Conservation (phyloP, 352 stramenopile genomes). For the Peronospora farinosa region DNA sequence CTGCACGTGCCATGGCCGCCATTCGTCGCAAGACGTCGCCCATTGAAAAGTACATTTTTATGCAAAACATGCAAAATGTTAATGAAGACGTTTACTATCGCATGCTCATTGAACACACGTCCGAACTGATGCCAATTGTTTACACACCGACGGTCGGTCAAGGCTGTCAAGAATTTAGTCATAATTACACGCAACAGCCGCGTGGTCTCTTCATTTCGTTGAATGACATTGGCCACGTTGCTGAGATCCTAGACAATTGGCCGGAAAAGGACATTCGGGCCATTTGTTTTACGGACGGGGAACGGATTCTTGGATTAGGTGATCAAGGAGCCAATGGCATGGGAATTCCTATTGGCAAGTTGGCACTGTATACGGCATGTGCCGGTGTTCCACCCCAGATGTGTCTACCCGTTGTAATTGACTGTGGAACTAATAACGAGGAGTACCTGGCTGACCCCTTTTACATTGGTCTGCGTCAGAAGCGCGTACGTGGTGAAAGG, state of each 20-base stretch:
- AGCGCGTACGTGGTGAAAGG: slow-evolving; percentile 78
- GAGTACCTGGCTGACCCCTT: slow-evolving; percentile 88
- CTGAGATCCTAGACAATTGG: slow-evolving; percentile 93
- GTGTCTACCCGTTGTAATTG: slow-evolving; percentile 91
- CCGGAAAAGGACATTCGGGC: slow-evolving; percentile 92
- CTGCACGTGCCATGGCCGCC: slow-evolving; percentile 78
- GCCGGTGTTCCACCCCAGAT: slow-evolving; percentile 90
- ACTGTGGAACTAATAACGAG: slow-evolving; percentile 95
- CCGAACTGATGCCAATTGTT: slow-evolving; percentile 93
- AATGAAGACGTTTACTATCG: slow-evolving; percentile 91
- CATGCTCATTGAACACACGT: slow-evolving; percentile 83
- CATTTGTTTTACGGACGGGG: slow-evolving; percentile 96
- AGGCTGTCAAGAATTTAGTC: slow-evolving; percentile 86
- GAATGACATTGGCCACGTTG: slow-evolving; percentile 75
- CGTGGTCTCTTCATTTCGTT: slow-evolving; percentile 90
- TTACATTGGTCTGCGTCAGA: slow-evolving; percentile 91
- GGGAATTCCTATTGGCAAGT: slow-evolving; percentile 93
- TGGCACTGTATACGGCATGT: slow-evolving; percentile 92
- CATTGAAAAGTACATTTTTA: slow-evolving; percentile 92
- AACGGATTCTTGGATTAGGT: slow-evolving; percentile 92
- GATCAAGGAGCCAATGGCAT: slow-evolving; percentile 89
- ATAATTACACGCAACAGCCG: slow-evolving; percentile 86
- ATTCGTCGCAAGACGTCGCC: slow-evolving; percentile 77
- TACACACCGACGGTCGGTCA: slow-evolving; percentile 97
- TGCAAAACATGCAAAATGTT: slow-evolving; percentile 86